Conservation (phyloP, 768 basidiomycete species). For the Polyporus arcularius region DNA sequence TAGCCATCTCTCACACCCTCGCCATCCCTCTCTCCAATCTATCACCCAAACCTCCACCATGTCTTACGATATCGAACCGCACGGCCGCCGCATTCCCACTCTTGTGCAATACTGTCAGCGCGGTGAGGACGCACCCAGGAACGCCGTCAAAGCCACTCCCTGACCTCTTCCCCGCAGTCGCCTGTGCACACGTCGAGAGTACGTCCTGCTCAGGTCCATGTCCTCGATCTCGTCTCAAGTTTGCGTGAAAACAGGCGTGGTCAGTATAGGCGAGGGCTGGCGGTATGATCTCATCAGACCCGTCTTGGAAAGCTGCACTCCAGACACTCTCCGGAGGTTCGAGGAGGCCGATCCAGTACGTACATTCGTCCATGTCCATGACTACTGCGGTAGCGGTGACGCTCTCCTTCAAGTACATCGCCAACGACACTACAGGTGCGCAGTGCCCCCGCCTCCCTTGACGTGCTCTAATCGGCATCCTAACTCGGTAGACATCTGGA, state of each 20-base stretch:
- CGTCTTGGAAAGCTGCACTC: conserved; percentile 70
- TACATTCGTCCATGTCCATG: conserved; percentile 42
- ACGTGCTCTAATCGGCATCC: neutral
- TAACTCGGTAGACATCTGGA: conserved; percentile 61
- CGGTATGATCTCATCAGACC: conserved; percentile 69
- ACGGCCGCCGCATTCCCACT: conserved; percentile 51
- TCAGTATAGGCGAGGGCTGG: conserved; percentile 62
- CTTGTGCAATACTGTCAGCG: conserved; percentile 74
- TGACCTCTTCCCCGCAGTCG: conserved; percentile 44
- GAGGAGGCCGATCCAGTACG: conserved; percentile 61
- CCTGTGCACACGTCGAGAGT: conserved; percentile 63
- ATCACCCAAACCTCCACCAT: conserved; percentile 25
- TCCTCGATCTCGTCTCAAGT: conserved; percentile 1
- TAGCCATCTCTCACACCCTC: conserved; percentile 7
- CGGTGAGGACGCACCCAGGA: conserved; percentile 44
- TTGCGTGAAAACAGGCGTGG: conserved; percentile 48
- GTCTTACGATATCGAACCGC: conserved; percentile 36
- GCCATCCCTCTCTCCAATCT: conserved; percentile 10
- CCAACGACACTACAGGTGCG: conserved; percentile 56
- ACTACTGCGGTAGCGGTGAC: neutral
- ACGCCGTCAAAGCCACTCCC: conserved; percentile 5
- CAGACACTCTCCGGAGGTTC: conserved; percentile 67
- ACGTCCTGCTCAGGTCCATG: conserved; percentile 25
- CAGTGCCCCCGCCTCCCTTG: neutral
- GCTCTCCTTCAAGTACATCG: conserved; percentile 32